Conservation (phyloP, 2,329 filamentous ascomycete genomes). For the Beauveria pseudobassiana region DNA sequence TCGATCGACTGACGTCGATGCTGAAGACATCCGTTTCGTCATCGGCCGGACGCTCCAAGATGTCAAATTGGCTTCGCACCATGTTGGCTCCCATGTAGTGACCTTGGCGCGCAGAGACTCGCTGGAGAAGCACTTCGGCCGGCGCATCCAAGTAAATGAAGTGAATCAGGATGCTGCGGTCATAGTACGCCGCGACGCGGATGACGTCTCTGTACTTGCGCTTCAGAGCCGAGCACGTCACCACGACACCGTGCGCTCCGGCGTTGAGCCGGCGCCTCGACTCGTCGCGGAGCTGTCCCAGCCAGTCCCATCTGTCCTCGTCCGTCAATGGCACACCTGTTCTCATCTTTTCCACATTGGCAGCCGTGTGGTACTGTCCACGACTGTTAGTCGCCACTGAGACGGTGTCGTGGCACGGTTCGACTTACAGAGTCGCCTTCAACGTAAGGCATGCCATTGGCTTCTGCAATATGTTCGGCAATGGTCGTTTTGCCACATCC, state of each 20-base stretch:
- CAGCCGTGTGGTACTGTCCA: slow-evolving; percentile 60
- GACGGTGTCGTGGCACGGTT: slow-evolving; percentile 5
- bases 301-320: slow-evolving; percentile 96
- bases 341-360: slow-evolving; percentile 89
- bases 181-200: slow-evolving; percentile 69
- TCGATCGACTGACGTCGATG: slow-evolving; percentile 56
- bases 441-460: slow-evolving; percentile 61
- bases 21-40: slow-evolving; percentile 67
- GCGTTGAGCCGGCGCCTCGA: slow-evolving; percentile 47
- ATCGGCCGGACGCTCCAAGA: slow-evolving; percentile 70
- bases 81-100: slow-evolving; percentile 97
- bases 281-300: slow-evolving; percentile 67
- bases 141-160: slow-evolving; percentile 85
- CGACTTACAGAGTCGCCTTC: slow-evolving; percentile 68
- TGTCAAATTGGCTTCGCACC: slow-evolving; percentile 87
- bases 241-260: slow-evolving; percentile 68
- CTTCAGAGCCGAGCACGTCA: slow-evolving; percentile 94
- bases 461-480: slow-evolving; percentile 54
- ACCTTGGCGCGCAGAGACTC: slow-evolving; percentile 66
- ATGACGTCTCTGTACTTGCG: slow-evolving; percentile 94
- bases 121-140: slow-evolving; percentile 65
- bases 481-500: slow-evolving; percentile 76
- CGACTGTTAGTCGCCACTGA: slow-evolving; percentile 17
- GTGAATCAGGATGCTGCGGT: slow-evolving; percentile 68
- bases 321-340: slow-evolving; percentile 79